Evolutionary conservation across 176 grass and related monocot species (phyloP), one percentile per base, ranked within the genome.

Genomic region (Aegilops longissima): DNA sequence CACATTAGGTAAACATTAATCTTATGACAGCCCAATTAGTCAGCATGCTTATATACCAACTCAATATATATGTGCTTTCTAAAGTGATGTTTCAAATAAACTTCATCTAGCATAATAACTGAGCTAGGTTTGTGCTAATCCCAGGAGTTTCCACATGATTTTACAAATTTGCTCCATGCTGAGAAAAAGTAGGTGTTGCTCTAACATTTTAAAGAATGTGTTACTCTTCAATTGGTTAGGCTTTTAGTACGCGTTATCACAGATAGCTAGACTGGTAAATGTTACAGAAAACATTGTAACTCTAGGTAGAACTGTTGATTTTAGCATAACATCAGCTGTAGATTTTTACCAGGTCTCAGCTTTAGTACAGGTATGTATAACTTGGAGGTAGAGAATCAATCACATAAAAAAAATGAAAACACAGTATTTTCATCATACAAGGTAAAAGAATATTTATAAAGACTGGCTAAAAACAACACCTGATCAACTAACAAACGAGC

Each of bases 401-500:
- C 8, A 21, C 20, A 76, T 13, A 84, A 23, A 20, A 34, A 23
- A 65, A 45, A 65, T 31, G 30, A 31, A 31, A 31, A 35, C 52
- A 51, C 51, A 61, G 14, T 9, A 69, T 27, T 39, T 70, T 30
- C 51, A 40, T 31, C 24, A 42, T 52, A 51, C 77, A 69, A 85
- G 40, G 24, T 29, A 11, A 85, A 24, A 85, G 80, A 33, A 84
- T 56, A 62, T 44, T 29, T 20, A 9, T 0, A 36, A 29, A 44
- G 66, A 76, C 21, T 45, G 76, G 73, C 63, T 56, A 84, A 72
- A 79, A 68, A 51, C 38, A 27, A 52, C 77, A 98, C 96, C 96
- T 98, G 96, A 80, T 93, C 77, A 80, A 98, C 49, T 87, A 98
- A 73, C 71, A 91, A 78, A 56, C 87, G 89, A 69, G 96, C 96